Conservation (phyloP, 208 protist species). For the Novymonas esmeraldas region DNA sequence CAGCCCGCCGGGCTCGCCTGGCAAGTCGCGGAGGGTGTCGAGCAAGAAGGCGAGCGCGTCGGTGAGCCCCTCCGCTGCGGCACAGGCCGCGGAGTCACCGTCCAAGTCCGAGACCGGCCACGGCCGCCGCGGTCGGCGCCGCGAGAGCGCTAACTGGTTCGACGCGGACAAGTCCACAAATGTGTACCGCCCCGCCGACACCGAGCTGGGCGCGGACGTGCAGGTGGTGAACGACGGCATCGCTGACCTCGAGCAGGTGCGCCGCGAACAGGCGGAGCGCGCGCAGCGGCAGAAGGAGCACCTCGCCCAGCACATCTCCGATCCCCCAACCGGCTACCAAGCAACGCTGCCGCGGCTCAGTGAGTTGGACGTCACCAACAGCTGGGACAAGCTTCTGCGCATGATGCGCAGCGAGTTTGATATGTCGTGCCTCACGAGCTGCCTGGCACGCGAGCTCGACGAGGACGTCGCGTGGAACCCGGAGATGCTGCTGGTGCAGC, state of each 20-base stretch:
- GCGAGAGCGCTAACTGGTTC: conserved; percentile 20
- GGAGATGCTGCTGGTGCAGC: conserved; percentile 89
- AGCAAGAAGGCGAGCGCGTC: background rate
- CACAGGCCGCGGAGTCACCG: background rate
- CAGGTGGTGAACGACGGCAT: conserved; percentile 54
- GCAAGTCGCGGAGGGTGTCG: background rate
- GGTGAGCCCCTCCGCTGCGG: background rate
- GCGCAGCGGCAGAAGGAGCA: conserved; percentile 48
- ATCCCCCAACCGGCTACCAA: conserved; percentile 72
- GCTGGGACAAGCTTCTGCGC: conserved; percentile 74
- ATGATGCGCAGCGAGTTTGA: conserved; percentile 75
- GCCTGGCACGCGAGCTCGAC: conserved; percentile 79
- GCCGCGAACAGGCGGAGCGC: conserved; percentile 32
- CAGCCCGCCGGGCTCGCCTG: background rate
- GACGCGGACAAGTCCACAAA: conserved; percentile 18
- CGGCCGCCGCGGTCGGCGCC: conserved; percentile 11
- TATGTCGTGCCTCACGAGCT: conserved; percentile 81
- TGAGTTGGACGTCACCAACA: conserved; percentile 69
- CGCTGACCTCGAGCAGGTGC: conserved; percentile 32
- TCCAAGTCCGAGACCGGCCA: background rate
- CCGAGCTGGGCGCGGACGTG: conserved; percentile 43
- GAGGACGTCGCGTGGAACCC: conserved; percentile 89
- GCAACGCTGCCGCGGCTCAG: conserved; percentile 72
- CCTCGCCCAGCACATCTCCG: conserved; percentile 59
- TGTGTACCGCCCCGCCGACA: conserved; percentile 28